Base-by-base conservation (phyloP, 2,329 filamentous ascomycete genomes). In the Epichloe baconii region DNA sequence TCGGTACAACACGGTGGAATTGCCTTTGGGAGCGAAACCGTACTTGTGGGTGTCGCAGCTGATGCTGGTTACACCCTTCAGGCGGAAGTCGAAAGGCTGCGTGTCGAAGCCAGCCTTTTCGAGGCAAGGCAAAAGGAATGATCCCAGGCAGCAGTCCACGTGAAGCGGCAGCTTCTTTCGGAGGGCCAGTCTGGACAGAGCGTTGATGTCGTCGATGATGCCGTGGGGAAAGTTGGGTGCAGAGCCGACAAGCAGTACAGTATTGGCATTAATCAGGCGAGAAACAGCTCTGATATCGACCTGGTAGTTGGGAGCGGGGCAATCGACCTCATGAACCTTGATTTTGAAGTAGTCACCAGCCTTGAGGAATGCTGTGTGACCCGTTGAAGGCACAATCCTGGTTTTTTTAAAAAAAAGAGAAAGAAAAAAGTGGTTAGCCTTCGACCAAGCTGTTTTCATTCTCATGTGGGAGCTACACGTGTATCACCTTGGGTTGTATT, bases 1-100 rank as follows among this genome's bases (percentile, higher is more conserved):
- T 60, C 93, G 88, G 76, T 98, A 98, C 42, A 98, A 77, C 14
- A 95, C 77, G 1, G 89, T 93, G 49, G 86, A 93, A 76, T 95
- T 98, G 58, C 93, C 93, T 73, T 98, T 98, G 49, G 93, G 93
- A 1, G 93, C 93, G 64, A 98, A 98, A 38, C 93, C 93, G 66
- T 98, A 98, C 68, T 98, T 98, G 78, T 98, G 93, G 3, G 93
- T 98, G 66, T 98, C 93, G 67, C 90, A 94, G 58, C 83, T 89
- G 67, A 98, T 97, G 67, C 85, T 91, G 3, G 91, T 96, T 38
- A 98, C 93, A 60, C 93, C 93, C 58, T 87, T 88, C 53, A 94
- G 82, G 51, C 86, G 82, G 79, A 98, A 98, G 68, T 98, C 93
- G 64, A 97, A 97, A 5, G 82, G 82, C 59, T 85, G 82, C 21